These are phyloP conservation scores for Ophiobolus disseminans DNA, from an alignment of 2,329 filamentous ascomycete genomes.

Conservation along the genomic window DNA sequence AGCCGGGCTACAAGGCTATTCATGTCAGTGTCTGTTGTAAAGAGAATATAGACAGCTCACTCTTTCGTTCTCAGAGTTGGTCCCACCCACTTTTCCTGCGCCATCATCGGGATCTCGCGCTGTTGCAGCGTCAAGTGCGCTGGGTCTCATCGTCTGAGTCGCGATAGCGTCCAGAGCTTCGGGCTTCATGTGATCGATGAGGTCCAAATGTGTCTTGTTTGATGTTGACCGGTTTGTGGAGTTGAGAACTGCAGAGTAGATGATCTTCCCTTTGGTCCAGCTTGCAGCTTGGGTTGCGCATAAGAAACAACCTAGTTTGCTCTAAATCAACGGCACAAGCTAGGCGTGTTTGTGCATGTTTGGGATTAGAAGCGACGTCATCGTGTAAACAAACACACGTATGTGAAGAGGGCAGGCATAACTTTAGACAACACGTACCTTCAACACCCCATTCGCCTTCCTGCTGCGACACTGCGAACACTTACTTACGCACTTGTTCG, in stretches of 20 bases:
- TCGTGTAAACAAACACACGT: constrained; percentile 5
- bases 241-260: too few species aligned
- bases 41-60: too few species aligned
- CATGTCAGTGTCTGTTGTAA: too few species aligned
- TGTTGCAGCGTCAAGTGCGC: constrained; percentile 22
- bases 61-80: too few species aligned
- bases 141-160: constrained; percentile 24
- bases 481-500: too few species aligned
- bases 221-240: too few species aligned
- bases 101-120: neutral
- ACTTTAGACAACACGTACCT: neutral
- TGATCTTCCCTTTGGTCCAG: too few species aligned
- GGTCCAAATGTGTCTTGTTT: neutral
- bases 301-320: neutral
- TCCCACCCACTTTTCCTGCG: neutral
- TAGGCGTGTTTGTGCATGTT: neutral
- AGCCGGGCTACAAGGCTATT: neutral
- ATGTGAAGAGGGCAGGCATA: neutral
- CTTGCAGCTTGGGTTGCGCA: too few species aligned
- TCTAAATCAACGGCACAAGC: neutral
- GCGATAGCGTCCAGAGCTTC: constrained; percentile 26
- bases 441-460: too few species aligned
- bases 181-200: constrained; percentile 15
- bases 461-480: too few species aligned
- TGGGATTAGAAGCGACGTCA: constrained; percentile 11